These are phyloP conservation scores for Hippophae tibetana DNA, from an alignment of 306 rosid genomes.

Conservation along the genomic window DNA sequence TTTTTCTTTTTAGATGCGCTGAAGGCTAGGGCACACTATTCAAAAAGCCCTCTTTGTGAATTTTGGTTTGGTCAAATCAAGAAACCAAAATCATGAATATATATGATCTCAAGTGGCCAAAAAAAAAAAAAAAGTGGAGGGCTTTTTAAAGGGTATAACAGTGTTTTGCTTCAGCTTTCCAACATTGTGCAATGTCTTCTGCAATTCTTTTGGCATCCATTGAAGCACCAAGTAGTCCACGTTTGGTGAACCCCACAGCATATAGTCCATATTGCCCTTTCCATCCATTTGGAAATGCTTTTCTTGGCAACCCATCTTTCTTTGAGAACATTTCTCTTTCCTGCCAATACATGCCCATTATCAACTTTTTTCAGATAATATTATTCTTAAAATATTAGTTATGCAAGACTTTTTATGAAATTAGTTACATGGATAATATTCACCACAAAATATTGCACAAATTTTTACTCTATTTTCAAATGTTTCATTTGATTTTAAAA, in stretches of 20 bases:
- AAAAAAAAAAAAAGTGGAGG: conserved; percentile 6
- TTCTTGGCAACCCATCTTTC: conserved; percentile 72
- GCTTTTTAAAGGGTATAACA: conserved; percentile 22
- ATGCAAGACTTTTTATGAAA: too few relatives aligned
- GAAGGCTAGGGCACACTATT: neutral
- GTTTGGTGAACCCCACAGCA: conserved; percentile 90
- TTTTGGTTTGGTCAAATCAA: conserved; percentile 2
- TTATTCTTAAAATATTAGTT: too few relatives aligned
- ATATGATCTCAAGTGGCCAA: conserved; percentile 23
- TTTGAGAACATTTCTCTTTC: conserved; percentile 73
- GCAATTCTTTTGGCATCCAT: conserved; percentile 80
- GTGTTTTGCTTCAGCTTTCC: conserved; percentile 51
- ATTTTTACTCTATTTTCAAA: neutral
- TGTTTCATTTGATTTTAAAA: too few relatives aligned
- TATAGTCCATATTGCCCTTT: conserved; percentile 78
- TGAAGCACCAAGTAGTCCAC: conserved; percentile 77
- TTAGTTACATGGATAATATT: neutral
- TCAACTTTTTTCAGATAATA: too few relatives aligned
- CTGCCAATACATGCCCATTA: conserved; percentile 22
- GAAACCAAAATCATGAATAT: conserved; percentile 16
- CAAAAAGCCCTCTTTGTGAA: neutral
- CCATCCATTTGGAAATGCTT: conserved; percentile 87
- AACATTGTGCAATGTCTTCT: conserved; percentile 56
- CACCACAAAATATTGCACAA: neutral
- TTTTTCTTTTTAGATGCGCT: neutral